These are phyloP conservation scores for Hymenoscyphus fructigenus DNA, from an alignment of 2,329 filamentous ascomycete species.

Conservation along the genomic window DNA sequence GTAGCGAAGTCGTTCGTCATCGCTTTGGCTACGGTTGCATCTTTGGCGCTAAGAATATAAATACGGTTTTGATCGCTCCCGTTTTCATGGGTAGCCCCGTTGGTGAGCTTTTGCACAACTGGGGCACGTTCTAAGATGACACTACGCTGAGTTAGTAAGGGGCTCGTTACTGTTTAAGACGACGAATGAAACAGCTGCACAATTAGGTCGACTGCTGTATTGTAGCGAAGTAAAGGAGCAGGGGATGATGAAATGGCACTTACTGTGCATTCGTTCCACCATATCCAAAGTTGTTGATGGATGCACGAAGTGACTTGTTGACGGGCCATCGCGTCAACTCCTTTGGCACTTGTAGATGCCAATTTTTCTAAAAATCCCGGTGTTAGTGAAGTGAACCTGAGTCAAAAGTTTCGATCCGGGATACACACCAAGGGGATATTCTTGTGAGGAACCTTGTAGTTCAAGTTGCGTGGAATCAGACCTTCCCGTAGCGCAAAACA, in stretches of 20 bases:
- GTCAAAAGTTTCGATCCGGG: not conserved
- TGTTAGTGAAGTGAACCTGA: not conserved
- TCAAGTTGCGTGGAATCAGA: constrained; percentile 24
- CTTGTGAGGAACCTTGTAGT: not conserved
- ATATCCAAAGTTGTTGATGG: constrained; percentile 40
- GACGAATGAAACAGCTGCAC: no score
- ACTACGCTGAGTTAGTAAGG: no score
- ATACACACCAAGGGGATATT: not conserved
- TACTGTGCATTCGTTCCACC: constrained; percentile 49
- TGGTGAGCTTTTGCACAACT: no score
- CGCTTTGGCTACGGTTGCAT: not conserved
- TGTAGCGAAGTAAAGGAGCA: no score
- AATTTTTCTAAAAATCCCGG: not conserved
- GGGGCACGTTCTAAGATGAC: no score
- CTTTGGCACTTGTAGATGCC: constrained; percentile 14
- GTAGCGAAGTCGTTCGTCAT: not conserved
- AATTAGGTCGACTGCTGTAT: no score
- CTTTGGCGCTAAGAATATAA: constrained; percentile 1
- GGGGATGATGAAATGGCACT: constrained; percentile 24
- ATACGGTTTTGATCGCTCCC: not conserved
- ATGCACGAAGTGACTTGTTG: constrained; percentile 10
- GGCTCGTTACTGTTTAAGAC: no score
- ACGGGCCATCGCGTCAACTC: constrained; percentile 31
- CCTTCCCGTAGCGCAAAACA: constrained; percentile 36
- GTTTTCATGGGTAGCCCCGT: no score